phyloP scores from a whole-genome alignment of 768 basidiomycete species.

The Coprinopsis cinerea region DNA sequence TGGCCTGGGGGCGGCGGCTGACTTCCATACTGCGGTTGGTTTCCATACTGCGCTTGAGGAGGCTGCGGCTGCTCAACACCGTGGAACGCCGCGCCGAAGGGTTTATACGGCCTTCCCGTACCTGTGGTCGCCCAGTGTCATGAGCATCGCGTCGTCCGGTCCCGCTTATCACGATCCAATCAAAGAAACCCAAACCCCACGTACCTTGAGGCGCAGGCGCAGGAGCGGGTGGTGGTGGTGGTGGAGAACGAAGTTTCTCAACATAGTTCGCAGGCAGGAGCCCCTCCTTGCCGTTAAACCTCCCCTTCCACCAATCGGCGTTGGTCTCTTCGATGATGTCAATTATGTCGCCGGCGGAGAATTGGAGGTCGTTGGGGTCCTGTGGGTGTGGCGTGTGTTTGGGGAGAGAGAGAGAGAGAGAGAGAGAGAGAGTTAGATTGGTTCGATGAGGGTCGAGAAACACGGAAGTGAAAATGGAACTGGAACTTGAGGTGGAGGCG shows the following conservation, averaged over 20 bases:
- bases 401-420: no score
- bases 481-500: no score
- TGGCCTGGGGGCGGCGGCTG: no score
- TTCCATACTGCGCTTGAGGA: constrained; percentile 25
- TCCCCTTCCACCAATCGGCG: constrained; percentile 84
- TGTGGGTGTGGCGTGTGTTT: constrained; percentile 30
- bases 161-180: no score
- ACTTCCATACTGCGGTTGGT: no score
- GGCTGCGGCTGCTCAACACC: constrained; percentile 34
- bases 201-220: constrained; percentile 20
- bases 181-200: no score
- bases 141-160: no score
- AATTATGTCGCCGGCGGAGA: constrained; percentile 69
- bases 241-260: constrained; percentile 40
- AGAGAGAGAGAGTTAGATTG: no score
- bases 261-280: constrained; percentile 78
- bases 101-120: constrained; percentile 31
- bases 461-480: no score
- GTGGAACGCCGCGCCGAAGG: constrained; percentile 40
- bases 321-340: constrained; percentile 78
- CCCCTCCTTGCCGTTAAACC: constrained; percentile 54
- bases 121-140: constrained; percentile 1
- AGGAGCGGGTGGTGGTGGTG: constrained; percentile 17
- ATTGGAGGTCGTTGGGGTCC: constrained; percentile 78
- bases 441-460: no score